Conservation (phyloP, 1,284 basidiomycete genomes). For the Phellinidium pouzarii region DNA sequence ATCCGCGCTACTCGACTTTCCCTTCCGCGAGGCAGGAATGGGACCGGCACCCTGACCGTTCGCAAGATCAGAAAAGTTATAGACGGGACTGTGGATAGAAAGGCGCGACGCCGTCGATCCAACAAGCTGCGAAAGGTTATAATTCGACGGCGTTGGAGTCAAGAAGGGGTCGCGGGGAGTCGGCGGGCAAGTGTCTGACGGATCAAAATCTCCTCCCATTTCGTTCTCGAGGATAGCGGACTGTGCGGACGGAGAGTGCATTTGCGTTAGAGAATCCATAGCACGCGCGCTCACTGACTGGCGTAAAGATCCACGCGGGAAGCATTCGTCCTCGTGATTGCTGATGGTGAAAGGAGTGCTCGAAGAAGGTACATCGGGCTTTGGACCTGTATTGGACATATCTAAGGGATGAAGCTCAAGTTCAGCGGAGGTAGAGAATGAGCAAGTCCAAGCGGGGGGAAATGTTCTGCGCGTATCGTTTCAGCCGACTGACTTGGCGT, state of each 20-base stretch:
- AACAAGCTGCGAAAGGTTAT: constrained; percentile 22
- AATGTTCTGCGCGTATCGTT: not conserved
- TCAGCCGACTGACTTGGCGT: not conserved
- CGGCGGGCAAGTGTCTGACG: constrained; percentile 13
- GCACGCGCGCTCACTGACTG: constrained; percentile 5
- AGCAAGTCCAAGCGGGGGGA: not conserved
- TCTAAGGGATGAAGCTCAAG: not conserved
- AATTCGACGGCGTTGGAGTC: constrained; percentile 20
- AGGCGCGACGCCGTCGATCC: constrained; percentile 12
- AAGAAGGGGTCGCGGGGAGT: constrained; percentile 17
- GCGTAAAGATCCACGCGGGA: constrained; percentile 4
- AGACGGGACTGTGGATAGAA: constrained; percentile 15
- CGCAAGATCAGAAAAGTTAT: constrained; percentile 12
- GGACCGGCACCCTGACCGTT: constrained; percentile 8
- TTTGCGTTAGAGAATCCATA: not conserved
- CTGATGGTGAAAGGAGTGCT: not conserved
- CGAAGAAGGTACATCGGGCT: not conserved
- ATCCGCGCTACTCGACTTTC: not conserved
- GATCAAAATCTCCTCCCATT: not conserved
- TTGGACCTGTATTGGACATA: constrained; percentile 5
- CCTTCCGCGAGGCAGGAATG: not conserved
- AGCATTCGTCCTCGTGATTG: constrained; percentile 4
- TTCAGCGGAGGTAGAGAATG: not conserved
- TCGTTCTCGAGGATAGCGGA: constrained; percentile 9
- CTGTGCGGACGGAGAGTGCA: constrained; percentile 1